Conservation (phyloP, 1,139 yeast species). For the Arxiozyma bovina region DNA sequence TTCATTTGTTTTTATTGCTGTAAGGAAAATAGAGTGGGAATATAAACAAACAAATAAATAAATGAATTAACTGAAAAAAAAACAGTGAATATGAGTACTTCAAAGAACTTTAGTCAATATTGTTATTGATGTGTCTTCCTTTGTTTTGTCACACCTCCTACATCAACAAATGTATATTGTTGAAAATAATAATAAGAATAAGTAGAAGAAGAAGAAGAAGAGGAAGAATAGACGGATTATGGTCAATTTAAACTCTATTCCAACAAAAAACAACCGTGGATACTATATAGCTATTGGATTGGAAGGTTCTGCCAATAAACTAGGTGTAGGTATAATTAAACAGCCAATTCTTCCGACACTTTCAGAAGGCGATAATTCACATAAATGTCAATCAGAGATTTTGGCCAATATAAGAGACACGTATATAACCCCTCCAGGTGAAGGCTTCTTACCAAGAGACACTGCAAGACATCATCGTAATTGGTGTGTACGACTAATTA, state of each 20-base stretch:
- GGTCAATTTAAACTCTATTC: constrained; percentile 22
- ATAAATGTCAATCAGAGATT: constrained; percentile 47
- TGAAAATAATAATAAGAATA: no score
- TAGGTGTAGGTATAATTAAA: constrained; percentile 85
- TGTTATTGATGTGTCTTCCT: no score
- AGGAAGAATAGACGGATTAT: constrained; percentile 1
- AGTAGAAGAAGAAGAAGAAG: no score
- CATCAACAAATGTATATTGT: no score
- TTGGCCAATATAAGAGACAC: constrained; percentile 88
- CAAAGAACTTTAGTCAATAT: no score
- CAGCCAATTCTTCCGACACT: constrained; percentile 51
- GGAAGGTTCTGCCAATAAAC: constrained; percentile 94
- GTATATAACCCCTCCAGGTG: constrained; percentile 94
- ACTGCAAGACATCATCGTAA: constrained; percentile 94
- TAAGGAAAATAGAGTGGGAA: no score
- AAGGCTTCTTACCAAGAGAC: constrained; percentile 91
- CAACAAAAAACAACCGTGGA: constrained; percentile 34
- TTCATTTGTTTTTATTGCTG: no score
- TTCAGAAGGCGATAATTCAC: constrained; percentile 31
- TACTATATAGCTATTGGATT: constrained; percentile 73
- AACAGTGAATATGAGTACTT: no score
- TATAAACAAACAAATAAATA: no score
- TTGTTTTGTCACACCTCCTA: no score
- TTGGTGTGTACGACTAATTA: constrained; percentile 83
- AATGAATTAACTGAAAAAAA: no score